A percentile compares a stretch with the other conserved stretches of the same genome.
Evolutionary conservation across 441 rosid genomes (phyloP).

Genomic region (Corymbia calophylla): DNA sequence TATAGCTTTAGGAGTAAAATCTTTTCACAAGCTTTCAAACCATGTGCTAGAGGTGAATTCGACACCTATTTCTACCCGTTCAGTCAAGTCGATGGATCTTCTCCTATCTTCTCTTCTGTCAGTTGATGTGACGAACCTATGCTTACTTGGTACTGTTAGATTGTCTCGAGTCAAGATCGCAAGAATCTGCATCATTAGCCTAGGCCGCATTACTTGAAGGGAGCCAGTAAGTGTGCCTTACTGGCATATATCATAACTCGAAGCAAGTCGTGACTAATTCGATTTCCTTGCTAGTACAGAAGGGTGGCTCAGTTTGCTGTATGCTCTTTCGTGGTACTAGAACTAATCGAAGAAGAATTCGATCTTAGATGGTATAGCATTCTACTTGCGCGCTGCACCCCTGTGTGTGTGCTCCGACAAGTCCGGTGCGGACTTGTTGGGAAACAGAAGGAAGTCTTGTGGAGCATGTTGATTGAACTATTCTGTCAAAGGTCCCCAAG

Average conservation of each 20-base stretch:
- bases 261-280: not conserved
- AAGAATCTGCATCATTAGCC: not conserved
- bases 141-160: not conserved
- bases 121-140: not conserved
- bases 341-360: not conserved
- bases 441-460: too few species aligned
- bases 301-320: too few species aligned
- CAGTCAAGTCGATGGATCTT: rapidly evolving
- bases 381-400: not conserved
- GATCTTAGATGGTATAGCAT: not conserved
- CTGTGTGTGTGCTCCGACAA: too few species aligned
- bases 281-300: not conserved
- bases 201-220: not conserved
- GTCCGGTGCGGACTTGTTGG: too few species aligned
- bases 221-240: not conserved
- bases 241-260: not conserved
- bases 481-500: too few species aligned
- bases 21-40: not conserved
- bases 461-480: too few species aligned
- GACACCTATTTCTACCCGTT: not conserved
- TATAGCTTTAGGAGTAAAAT: not conserved
- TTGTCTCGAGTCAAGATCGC: not conserved
- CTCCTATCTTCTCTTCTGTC: not conserved
- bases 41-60: not conserved
- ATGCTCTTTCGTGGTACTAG: not conserved